Percentiles rank a stretch among this genome's conserved stretches.
Evolutionary conservation across 345 rosid species (phyloP).

Genomic region (Citrus unshiu): DNA sequence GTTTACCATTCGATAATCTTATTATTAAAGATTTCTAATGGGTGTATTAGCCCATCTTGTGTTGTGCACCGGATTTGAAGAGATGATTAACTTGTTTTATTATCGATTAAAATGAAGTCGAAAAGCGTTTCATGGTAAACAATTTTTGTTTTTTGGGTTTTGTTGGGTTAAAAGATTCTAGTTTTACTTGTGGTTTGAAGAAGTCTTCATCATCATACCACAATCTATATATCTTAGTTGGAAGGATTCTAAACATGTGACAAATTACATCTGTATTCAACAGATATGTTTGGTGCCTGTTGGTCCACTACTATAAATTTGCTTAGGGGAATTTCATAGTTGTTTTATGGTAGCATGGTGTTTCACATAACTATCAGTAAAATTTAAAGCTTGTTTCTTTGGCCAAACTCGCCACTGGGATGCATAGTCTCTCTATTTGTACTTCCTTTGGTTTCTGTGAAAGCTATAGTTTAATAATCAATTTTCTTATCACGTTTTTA

Average conservation of each 20-base stretch:
- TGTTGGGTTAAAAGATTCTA: background rate
- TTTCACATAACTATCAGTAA: background rate
- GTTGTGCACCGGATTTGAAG: background rate
- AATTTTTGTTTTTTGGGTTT: background rate
- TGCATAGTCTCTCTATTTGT: background rate
- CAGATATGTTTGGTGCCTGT: background rate
- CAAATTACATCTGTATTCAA: background rate
- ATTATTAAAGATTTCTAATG: background rate
- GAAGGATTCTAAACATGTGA: background rate
- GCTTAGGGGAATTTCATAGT: background rate
- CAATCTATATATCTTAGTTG: background rate
- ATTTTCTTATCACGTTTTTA: background rate
- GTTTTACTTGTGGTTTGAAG: background rate
- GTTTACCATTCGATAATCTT: background rate
- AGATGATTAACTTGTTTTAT: background rate
- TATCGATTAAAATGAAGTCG: background rate
- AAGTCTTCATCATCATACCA: background rate
- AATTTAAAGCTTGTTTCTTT: background rate
- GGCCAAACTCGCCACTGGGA: background rate
- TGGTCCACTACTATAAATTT: background rate
- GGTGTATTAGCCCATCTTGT: background rate
- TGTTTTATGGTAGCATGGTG: background rate
- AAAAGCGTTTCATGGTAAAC: background rate
- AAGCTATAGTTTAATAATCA: background rate
- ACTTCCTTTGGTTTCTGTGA: background rate